Evolutionary conservation across 208 protist genomes (phyloP), one percentile per base, ranked within the genome.

Genomic region (Acanthamoeba castellanii): DNA sequence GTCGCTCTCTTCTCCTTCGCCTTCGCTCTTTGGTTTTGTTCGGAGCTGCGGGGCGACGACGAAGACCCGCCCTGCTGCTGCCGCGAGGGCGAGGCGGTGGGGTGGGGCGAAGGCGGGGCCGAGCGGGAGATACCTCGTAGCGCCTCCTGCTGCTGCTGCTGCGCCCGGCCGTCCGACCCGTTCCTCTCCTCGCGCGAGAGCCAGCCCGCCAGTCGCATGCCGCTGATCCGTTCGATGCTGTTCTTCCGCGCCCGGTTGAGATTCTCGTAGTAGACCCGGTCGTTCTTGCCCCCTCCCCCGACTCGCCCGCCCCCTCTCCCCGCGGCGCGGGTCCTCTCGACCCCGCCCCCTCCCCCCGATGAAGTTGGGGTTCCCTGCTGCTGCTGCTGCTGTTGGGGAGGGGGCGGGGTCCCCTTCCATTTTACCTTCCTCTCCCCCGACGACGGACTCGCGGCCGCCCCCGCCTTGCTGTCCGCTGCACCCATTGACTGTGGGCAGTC

Each of bases 261-360:
- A n/a, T 81, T 81, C 20, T 81, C 72, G 34, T 81, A 81, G 72
- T 81, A 81, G 37, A 81, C 72, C 16, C 72, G 72, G 72, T 81
- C 72, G 72, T 81, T 81, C 72, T 81, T 81, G 8, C 37, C 72
- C 2, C 72, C 30, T 34, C 72, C 32, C 42, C 20, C 37, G n/a
- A n/a, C n/a, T n/a, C n/a, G n/a, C 13, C 18, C 72, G 1, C 8
- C 72, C 7, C 22, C 68, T 42, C 37, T 76, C 72, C 72, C 37
- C 30, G 3, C 72, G 34, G 59, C n/a, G 59, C 59, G 59, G 22
- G 11, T 3, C 18, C 6, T 16, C 22, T 5, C 64, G 20, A 13
- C 25, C 64, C 9, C 5, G 20, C 55, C 20, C 55, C 55, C 20
- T 61, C 55, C 55, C 55, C 16, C 55, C 50, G 50, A 55, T 13